Percentiles rank a stretch among this genome's conserved stretches.
Evolutionary conservation across 2,329 filamentous ascomycete species (phyloP).

Genomic region (Periconia digitata): DNA sequence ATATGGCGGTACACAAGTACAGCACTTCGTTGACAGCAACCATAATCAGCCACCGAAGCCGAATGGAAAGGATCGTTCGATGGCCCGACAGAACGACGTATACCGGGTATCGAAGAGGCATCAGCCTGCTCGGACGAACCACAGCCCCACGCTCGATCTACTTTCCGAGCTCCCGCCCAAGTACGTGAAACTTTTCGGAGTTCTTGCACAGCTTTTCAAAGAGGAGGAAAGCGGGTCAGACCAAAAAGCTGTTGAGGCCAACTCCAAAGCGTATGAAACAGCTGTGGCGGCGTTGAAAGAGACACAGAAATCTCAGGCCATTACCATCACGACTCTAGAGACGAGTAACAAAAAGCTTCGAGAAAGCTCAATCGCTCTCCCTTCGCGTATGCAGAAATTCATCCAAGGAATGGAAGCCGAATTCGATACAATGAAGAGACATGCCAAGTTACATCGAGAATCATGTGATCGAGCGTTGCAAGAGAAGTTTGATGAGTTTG

Average conservation of each 20-base stretch:
- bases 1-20: too few species aligned
- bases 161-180: not conserved
- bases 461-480: slow-evolving; percentile 15
- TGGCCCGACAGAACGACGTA: too few species aligned
- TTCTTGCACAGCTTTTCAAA: slow-evolving; percentile 1
- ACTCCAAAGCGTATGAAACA: slow-evolving; percentile 10
- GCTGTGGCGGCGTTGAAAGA: slow-evolving; percentile 10
- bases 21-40: too few species aligned
- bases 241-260: slow-evolving; percentile 1
- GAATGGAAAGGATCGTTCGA: too few species aligned
- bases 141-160: too few species aligned
- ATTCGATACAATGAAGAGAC: slow-evolving; percentile 23
- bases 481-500: slow-evolving; percentile 19
- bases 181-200: not conserved
- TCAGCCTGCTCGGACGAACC: too few species aligned
- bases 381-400: slow-evolving; percentile 23
- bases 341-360: slow-evolving; percentile 6
- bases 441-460: slow-evolving; percentile 9
- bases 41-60: too few species aligned
- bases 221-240: slow-evolving; percentile 3
- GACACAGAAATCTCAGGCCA: slow-evolving; percentile 8
- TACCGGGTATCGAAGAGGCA: too few species aligned
- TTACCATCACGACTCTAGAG: slow-evolving; percentile 13
- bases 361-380: slow-evolving; percentile 9
- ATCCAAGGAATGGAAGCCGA: slow-evolving; percentile 32